Conservation (phyloP, 805 yeast species). For the Tetrapisispora arboricola region DNA sequence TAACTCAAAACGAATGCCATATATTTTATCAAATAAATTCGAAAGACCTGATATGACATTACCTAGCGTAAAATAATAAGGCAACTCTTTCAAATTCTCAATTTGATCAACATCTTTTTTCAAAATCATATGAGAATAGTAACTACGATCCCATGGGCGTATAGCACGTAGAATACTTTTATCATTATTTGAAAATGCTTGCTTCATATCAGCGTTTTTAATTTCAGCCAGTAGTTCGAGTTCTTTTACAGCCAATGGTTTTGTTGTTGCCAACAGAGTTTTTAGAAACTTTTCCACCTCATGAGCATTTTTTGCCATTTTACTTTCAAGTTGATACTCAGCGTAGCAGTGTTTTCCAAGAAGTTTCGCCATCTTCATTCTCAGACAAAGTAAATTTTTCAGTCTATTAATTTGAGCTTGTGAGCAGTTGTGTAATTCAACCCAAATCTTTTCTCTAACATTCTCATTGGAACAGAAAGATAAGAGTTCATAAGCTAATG, state of each 20-base stretch:
- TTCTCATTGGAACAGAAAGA: constrained; percentile 45
- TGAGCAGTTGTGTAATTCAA: constrained; percentile 56
- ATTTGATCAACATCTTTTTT: no score
- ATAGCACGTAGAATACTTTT: constrained; percentile 36
- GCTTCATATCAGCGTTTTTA: constrained; percentile 23
- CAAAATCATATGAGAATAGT: constrained; percentile 19
- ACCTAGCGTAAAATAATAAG: constrained; percentile 64
- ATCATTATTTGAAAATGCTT: constrained; percentile 10
- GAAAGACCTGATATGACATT: constrained; percentile 78
- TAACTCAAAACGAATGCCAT: constrained; percentile 69
- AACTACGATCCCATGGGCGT: constrained; percentile 92
- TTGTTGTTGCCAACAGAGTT: constrained; percentile 44
- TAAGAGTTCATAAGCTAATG: constrained; percentile 54
- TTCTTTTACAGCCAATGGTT: constrained; percentile 50
- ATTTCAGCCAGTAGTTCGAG: constrained; percentile 36
- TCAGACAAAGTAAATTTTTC: constrained; percentile 46
- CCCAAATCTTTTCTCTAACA: constrained; percentile 64
- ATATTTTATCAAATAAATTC: constrained; percentile 54
- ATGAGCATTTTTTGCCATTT: constrained; percentile 77
- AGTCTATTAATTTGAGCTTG: constrained; percentile 50
- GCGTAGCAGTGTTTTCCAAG: constrained; percentile 64
- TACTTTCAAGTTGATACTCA: constrained; percentile 74
- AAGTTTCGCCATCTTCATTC: constrained; percentile 63
- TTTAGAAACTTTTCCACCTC: constrained; percentile 63
- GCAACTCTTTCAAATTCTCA: constrained; percentile 1